These are phyloP conservation scores for Mucor irregularis DNA, from an alignment of 371 early-diverging fungal species.

Conservation along the genomic window DNA sequence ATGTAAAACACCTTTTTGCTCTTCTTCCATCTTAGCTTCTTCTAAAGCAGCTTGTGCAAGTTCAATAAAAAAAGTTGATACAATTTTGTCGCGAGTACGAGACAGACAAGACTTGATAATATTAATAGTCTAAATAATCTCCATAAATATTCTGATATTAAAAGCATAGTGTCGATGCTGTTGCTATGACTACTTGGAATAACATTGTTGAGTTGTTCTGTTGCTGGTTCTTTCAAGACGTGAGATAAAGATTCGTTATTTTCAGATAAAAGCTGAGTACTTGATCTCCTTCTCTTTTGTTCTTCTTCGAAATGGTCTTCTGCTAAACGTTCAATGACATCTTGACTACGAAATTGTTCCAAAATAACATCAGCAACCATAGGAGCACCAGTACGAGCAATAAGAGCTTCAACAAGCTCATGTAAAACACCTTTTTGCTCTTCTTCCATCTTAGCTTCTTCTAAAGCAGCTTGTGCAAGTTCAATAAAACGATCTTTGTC, in stretches of 20 bases:
- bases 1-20: slow-evolving; percentile 34
- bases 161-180: slow-evolving; percentile 6
- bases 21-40: slow-evolving; percentile 37
- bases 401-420: slow-evolving; percentile 35
- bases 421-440: slow-evolving; percentile 37
- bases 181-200: not conserved
- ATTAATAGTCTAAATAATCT: slow-evolving; percentile 29
- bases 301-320: slow-evolving; percentile 26
- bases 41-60: slow-evolving; percentile 42
- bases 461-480: slow-evolving; percentile 40
- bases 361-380: slow-evolving; percentile 29
- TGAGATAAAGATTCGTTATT: not conserved
- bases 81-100: no score
- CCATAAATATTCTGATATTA: slow-evolving; percentile 35
- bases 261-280: not conserved
- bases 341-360: slow-evolving; percentile 39
- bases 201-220: not conserved
- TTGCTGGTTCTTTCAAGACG: slow-evolving; percentile 15
- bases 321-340: slow-evolving; percentile 40
- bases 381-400: slow-evolving; percentile 35
- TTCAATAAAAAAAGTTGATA: slow-evolving; percentile 39
- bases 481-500: slow-evolving; percentile 38
- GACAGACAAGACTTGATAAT: slow-evolving; percentile 29
- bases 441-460: slow-evolving; percentile 37
- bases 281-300: slow-evolving; percentile 6